Base-by-base conservation (phyloP, 1,139 yeast genomes). In the Protomyces gravidus region DNA sequence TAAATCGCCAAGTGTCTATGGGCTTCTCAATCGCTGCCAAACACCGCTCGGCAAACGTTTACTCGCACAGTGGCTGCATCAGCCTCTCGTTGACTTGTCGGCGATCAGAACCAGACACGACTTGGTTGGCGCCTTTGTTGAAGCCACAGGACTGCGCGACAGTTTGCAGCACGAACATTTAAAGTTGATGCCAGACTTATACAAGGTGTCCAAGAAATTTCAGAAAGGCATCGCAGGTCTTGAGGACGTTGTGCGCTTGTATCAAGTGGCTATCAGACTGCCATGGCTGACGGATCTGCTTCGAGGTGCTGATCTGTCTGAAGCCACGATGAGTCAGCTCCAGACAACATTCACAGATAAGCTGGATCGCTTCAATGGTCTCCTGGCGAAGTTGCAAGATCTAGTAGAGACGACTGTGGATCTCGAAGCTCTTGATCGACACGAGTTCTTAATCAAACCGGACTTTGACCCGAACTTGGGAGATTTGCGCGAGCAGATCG, bases 401-500 rank as follows among this genome's bases (percentile, higher is more conserved):
- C 78, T 94, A 68, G 89, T 92, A 6, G 97, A 92, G 71, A 86
- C 95, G 1, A 90, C 97, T 0, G 85, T 94, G 23, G 98, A 92
- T 69, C 75, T 92, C 50, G 82, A 84, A 28, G 90, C 95, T 1
- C 77, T 89, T 61, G 89, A 86, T 55, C 75, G 79, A 55, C 85
- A 86, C 61, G 92, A 90, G 69, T 89, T 86, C 67, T 83, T 87
- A 66, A 88, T 94, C 60, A 86, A 85, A 65, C 89, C 97, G 1
- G 96, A 89, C 66, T 90, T 90, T 68, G 96, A 90, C 68, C 90
- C 86, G 42, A 79, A 84, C 7, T 76, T 92, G 59, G 78, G 83
- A 52, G 78, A 76, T 19, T 81, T 89, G 59, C 82, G 84, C 67
- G 72, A 74, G 21, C 76, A 81, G 61, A 75, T 89, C 40, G 86